Conservation (phyloP, 164 flowering plant genomes). For the Vitis riparia region DNA sequence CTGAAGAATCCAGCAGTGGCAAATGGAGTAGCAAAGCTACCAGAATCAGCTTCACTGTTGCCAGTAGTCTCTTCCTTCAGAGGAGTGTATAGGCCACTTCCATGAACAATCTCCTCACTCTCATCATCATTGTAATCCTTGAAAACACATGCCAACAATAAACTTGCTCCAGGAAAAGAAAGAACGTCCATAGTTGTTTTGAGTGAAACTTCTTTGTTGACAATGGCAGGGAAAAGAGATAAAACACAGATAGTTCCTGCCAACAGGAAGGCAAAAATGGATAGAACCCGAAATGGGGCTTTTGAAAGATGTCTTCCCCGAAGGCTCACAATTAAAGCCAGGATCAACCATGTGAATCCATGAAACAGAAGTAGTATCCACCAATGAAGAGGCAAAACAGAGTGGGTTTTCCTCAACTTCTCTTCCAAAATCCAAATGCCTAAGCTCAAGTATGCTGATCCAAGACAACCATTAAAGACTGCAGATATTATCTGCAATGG, state of each 20-base stretch:
- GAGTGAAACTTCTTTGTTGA: slow-evolving; percentile 10
- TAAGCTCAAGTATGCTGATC: slow-evolving; percentile 10
- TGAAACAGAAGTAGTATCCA: slow-evolving; percentile 15
- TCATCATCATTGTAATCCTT: no score
- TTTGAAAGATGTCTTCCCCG: slow-evolving; percentile 11
- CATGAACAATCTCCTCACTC: no score
- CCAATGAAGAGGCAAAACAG: slow-evolving; percentile 14
- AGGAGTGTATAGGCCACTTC: no score
- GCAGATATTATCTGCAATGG: slow-evolving; percentile 27
- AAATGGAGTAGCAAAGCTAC: no score
- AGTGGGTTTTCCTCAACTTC: slow-evolving; percentile 10
- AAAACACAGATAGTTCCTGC: slow-evolving; percentile 16
- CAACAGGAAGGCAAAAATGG: slow-evolving; percentile 13
- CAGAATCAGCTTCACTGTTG: no score
- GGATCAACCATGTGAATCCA: slow-evolving; percentile 19
- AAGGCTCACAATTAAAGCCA: slow-evolving; percentile 15
- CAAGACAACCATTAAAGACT: slow-evolving; percentile 12
- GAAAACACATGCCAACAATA: no score
- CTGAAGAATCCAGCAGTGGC: no score
- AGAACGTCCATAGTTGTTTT: slow-evolving; percentile 18
- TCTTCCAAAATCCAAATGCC: slow-evolving; percentile 26
- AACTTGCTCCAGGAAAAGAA: slow-evolving; percentile 21
- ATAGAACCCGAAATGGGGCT: slow-evolving; percentile 12
- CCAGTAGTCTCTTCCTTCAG: no score
- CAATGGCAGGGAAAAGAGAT: slow-evolving; percentile 15